A percentile compares a stretch with the other conserved stretches of the same genome.
phyloP scores from a whole-genome alignment of 129 eudicot genomes.

The Artemisia argyi region DNA sequence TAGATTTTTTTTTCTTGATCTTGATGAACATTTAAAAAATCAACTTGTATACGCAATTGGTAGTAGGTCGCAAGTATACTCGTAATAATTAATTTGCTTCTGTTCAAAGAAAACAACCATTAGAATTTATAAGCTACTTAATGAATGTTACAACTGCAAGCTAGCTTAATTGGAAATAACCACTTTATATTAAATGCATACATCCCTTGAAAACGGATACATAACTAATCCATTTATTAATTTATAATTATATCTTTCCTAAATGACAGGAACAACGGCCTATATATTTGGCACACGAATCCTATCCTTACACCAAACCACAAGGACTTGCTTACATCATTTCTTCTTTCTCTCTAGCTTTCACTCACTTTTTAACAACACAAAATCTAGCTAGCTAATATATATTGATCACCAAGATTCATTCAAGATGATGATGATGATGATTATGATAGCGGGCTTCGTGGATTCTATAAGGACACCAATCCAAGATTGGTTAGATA shows the following conservation, averaged over 20 bases:
- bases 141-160: neutral
- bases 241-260: neutral
- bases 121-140: too few relatives aligned
- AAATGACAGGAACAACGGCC: slow-evolving; percentile 1
- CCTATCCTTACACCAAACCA: slow-evolving; percentile 6
- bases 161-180: slow-evolving; percentile 7
- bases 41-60: too few relatives aligned
- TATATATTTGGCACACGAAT: slow-evolving; percentile 12
- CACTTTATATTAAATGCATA: slow-evolving; percentile 20
- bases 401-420: neutral
- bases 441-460: slow-evolving; percentile 34
- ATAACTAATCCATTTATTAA: neutral
- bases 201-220: neutral
- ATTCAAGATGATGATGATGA: slow-evolving; percentile 33
- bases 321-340: neutral
- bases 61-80: too few relatives aligned
- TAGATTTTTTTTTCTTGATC: too few relatives aligned
- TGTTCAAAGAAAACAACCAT: neutral
- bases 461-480: slow-evolving; percentile 29
- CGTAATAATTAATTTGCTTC: neutral
- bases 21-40: too few relatives aligned
- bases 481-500: slow-evolving; percentile 25
- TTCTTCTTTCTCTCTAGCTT: neutral
- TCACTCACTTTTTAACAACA: neutral
- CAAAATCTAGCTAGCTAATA: too few relatives aligned